Conservation (phyloP, 352 stramenopile species). For the Globisporangium heterothallicum region DNA sequence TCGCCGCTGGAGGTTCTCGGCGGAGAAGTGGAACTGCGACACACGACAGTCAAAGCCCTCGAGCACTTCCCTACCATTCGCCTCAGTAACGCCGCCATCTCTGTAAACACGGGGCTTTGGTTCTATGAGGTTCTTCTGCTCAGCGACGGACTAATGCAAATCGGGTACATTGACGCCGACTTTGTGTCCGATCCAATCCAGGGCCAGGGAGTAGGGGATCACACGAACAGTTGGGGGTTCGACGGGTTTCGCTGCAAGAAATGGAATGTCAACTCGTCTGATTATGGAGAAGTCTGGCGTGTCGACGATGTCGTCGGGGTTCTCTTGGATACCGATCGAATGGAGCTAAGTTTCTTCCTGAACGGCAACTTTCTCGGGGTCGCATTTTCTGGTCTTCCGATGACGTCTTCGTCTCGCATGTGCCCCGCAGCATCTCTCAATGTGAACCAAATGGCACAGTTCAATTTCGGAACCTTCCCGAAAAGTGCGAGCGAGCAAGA, state of each 20-base stretch:
- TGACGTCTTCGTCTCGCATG: conserved; percentile 42
- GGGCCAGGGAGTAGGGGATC: conserved; percentile 90
- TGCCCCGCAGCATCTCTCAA: conserved; percentile 86
- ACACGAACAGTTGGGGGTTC: conserved; percentile 87
- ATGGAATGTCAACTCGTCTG: conserved; percentile 77
- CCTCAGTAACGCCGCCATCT: conserved; percentile 41
- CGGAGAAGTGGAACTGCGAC: conserved; percentile 62
- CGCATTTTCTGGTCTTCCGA: conserved; percentile 60
- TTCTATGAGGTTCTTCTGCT: conserved; percentile 90
- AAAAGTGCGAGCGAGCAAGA: neutral
- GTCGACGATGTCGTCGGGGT: conserved; percentile 83
- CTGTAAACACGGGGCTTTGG: conserved; percentile 58
- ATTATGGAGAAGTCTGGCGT: conserved; percentile 84
- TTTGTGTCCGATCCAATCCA: conserved; percentile 82
- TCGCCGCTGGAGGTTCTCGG: conserved; percentile 43
- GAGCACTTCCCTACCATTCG: conserved; percentile 81
- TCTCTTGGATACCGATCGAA: conserved; percentile 77
- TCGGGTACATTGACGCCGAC: conserved; percentile 87
- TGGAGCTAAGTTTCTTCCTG: conserved; percentile 86
- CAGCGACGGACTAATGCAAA: conserved; percentile 90
- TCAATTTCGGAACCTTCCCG: conserved; percentile 63
- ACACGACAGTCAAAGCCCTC: conserved; percentile 47
- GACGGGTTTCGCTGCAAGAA: conserved; percentile 88
- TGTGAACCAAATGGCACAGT: conserved; percentile 63
- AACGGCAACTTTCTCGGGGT: conserved; percentile 89